Evolutionary conservation across 2,329 filamentous ascomycete species (phyloP).

Genomic region (Cercospora sesami): DNA sequence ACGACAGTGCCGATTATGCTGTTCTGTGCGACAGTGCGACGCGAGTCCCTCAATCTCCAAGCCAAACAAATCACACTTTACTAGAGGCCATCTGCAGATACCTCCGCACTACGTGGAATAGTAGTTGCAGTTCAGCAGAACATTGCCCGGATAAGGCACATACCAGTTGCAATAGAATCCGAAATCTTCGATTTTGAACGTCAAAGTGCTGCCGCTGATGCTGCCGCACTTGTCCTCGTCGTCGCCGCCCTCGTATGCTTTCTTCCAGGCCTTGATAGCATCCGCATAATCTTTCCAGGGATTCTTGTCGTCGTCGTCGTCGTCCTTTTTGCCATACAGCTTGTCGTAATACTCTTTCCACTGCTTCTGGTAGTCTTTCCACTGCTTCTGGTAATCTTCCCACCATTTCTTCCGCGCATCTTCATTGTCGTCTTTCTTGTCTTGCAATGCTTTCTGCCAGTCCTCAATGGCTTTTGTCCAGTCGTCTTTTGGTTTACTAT

Average conservation of each 20-base stretch:
- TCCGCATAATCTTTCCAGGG: background rate
- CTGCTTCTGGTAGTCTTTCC: background rate
- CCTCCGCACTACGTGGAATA: background rate
- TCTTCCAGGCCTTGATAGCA: background rate
- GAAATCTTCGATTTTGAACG: background rate
- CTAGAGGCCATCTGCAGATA: background rate
- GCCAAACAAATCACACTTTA: background rate
- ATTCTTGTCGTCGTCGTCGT: background rate
- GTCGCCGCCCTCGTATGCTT: background rate
- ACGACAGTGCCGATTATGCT: background rate
- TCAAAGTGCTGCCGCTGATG: background rate
- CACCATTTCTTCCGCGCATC: background rate
- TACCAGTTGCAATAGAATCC: background rate
- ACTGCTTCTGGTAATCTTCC: background rate
- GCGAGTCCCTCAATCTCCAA: background rate
- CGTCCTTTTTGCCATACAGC: background rate
- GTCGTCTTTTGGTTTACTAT: background rate
- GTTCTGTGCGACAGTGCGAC: background rate
- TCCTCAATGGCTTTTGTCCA: too few species aligned
- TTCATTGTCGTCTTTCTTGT: background rate
- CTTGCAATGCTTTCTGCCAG: background rate
- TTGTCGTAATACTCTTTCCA: background rate
- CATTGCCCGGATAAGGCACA: background rate
- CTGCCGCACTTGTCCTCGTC: background rate
- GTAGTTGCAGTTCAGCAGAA: background rate